These are phyloP conservation scores for Tulasnella sp. DNA, from an alignment of 768 basidiomycete genomes.

Conservation along the genomic window DNA sequence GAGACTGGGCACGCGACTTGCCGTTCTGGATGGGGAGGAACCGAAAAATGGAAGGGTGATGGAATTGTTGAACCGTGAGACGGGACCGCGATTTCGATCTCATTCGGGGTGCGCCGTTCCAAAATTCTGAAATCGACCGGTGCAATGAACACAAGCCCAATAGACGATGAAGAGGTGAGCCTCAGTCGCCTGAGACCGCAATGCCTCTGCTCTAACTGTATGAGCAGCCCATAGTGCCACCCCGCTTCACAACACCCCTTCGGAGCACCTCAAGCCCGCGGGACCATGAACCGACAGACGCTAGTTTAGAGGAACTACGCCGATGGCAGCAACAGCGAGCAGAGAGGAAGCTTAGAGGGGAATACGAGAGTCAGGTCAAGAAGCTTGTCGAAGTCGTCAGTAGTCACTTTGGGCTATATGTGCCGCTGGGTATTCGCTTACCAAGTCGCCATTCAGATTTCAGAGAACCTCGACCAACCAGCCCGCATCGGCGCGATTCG, in stretches of 20 bases:
- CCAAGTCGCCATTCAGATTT: slow-evolving; percentile 36
- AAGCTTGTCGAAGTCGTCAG: slow-evolving; percentile 55
- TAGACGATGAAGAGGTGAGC: slow-evolving; percentile 8
- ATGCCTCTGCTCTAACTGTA: neutral
- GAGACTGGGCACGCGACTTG: neutral
- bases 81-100: neutral
- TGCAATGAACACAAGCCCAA: neutral
- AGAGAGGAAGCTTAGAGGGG: slow-evolving; percentile 52
- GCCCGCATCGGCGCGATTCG: slow-evolving; percentile 65
- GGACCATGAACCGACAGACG: slow-evolving; percentile 39
- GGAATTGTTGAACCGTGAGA: neutral
- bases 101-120: neutral
- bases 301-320: slow-evolving; percentile 42
- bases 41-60: slow-evolving; percentile 2
- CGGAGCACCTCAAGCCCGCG: slow-evolving; percentile 42
- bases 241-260: slow-evolving; percentile 37
- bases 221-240: slow-evolving; percentile 15
- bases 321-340: slow-evolving; percentile 69
- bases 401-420: slow-evolving; percentile 23
- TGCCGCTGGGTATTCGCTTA: neutral
- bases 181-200: slow-evolving; percentile 5
- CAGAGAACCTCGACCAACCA: slow-evolving; percentile 52
- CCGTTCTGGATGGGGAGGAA: neutral
- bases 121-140: slow-evolving; percentile 4
- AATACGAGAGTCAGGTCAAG: slow-evolving; percentile 61